Conservation (phyloP, 768 basidiomycete genomes). For the Neoboletus magnificus region DNA sequence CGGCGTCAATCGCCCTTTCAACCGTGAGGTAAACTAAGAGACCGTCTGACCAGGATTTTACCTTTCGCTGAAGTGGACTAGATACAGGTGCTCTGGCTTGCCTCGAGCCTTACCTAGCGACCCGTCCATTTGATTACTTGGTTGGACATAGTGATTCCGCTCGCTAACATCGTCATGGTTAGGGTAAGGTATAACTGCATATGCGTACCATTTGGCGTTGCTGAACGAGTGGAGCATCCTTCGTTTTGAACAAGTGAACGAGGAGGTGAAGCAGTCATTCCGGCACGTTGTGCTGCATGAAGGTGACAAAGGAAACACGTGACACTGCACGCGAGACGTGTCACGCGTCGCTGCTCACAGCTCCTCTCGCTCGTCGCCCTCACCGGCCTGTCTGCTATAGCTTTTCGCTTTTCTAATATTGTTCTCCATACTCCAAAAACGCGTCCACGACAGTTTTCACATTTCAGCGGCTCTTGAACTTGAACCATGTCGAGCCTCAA, state of each 20-base stretch:
- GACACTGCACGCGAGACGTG: neutral
- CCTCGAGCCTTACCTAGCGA: neutral
- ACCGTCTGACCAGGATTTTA: too few relatives aligned
- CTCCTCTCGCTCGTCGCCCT: neutral
- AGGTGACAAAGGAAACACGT: neutral
- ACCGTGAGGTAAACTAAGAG: too few relatives aligned
- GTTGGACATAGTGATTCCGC: neutral
- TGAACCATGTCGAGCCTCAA: slow-evolving; percentile 68
- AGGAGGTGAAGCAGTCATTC: too few relatives aligned
- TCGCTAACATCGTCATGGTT: neutral
- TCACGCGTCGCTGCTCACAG: neutral
- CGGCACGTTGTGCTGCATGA: too few relatives aligned
- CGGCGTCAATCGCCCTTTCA: too few relatives aligned
- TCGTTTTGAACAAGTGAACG: too few relatives aligned
- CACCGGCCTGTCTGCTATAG: neutral
- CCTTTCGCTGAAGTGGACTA: too few relatives aligned
- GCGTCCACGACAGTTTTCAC: neutral
- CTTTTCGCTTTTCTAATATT: neutral
- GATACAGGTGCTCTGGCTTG: neutral
- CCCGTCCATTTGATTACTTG: neutral
- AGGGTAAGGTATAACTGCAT: too few relatives aligned
- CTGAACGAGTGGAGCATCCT: too few relatives aligned
- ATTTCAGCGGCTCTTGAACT: neutral
- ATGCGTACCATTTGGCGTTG: too few relatives aligned
- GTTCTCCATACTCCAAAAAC: neutral